Base-by-base conservation (phyloP, 257 asterid species). In the Osmanthus fragrans region DNA sequence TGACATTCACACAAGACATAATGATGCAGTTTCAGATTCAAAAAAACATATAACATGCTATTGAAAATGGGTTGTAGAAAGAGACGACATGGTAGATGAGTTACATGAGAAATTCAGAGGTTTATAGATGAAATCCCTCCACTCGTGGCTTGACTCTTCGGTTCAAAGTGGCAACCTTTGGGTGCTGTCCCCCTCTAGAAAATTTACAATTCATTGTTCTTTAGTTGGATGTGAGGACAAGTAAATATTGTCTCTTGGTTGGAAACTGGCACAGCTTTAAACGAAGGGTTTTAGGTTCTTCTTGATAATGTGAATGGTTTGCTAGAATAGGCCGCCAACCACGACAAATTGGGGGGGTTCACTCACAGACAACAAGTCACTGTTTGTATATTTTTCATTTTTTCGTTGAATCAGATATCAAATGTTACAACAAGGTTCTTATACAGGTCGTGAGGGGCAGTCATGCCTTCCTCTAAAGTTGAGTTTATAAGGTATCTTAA, bases 241-340 rank as follows among this genome's bases (percentile, higher is more conserved):
- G 8, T 13, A 49, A 4, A 49, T 13, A 16, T 4, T 16, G 19
- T 13, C 3, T 49, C 23, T 5, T 49, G 21, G 60, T 3, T 1
- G 2, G 2, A 49, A 49, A 49, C 23, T 18, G 60, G 23, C 6
- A 49, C 21, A 18, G 60, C 21, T 49, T 18, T 49, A 4, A 4
- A 49, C 16, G 60, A 49, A 49, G 23, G 11, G 7, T 49, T 49
- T 18, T 49, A 49, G 23, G 60, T 49, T 49, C 60, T 49, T 21
- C 23, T 49, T 18, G 60, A 49, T 49, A 49, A 18, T 15, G 60
- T 16, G 60, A 49, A 49, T 78, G 49, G 76, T 64, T 83, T 84
- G 49, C 16, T 12, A 13, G 49, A 11, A 42, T 11, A 42, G 18
- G 47, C 15, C 15, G 47, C 15, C 47, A 11, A 11, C 0, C 47